Percentiles rank a stretch among this genome's conserved stretches.
These are phyloP conservation scores for Globisporangium solare DNA, from an alignment of 352 stramenopile genomes.

Conservation along the genomic window DNA sequence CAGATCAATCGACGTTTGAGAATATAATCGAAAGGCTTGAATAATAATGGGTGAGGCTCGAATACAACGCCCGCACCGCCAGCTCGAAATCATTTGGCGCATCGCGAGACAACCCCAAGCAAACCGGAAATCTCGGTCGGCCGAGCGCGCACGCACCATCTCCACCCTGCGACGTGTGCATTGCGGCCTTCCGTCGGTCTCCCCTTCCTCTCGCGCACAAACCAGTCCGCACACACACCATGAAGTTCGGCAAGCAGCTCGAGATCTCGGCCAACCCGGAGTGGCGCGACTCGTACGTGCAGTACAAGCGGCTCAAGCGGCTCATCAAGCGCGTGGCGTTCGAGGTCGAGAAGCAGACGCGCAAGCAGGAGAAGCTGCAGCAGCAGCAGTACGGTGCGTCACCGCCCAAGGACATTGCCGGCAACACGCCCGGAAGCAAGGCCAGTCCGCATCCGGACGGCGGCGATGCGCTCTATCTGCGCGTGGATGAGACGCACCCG, in stretches of 20 bases:
- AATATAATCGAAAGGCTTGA: too few relatives aligned
- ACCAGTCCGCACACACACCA: slow-evolving; percentile 15
- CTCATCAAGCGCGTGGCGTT: slow-evolving; percentile 90
- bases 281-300: slow-evolving; percentile 88
- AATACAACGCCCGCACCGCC: too few relatives aligned
- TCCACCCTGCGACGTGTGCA: too few relatives aligned
- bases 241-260: slow-evolving; percentile 94
- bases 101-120: too few relatives aligned
- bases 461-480: slow-evolving; percentile 21
- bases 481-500: slow-evolving; percentile 62
- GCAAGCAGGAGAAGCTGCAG: slow-evolving; percentile 67
- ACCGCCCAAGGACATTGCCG: slow-evolving; percentile 1
- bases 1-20: too few relatives aligned
- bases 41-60: too few relatives aligned
- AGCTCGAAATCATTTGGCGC: too few relatives aligned
- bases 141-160: too few relatives aligned
- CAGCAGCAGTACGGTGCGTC: slow-evolving; percentile 21
- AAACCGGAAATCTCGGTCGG: too few relatives aligned
- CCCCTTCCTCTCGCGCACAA: too few relatives aligned
- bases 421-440: not conserved
- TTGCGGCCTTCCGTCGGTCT: too few relatives aligned
- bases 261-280: slow-evolving; percentile 86
- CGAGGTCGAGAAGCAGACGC: slow-evolving; percentile 78
- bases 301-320: slow-evolving; percentile 90
- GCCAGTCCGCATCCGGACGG: slow-evolving; percentile 10